Evolutionary conservation across 2,329 filamentous ascomycete genomes (phyloP).

Genomic region (Daldinia eschscholtzii): DNA sequence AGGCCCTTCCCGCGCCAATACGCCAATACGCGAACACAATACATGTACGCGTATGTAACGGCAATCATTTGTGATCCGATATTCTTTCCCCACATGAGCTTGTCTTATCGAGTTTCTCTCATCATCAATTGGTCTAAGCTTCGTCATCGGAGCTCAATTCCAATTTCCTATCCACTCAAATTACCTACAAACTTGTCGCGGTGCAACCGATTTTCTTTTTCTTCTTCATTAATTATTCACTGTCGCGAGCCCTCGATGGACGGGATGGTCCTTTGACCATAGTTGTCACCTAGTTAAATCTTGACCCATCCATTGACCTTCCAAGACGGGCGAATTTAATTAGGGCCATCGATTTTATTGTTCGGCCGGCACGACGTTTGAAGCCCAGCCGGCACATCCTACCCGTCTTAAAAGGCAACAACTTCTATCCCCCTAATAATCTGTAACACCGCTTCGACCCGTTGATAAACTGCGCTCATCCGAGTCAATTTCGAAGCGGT

Average conservation of each 20-base stretch:
- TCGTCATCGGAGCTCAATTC: slow-evolving; percentile 34
- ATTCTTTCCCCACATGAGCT: slow-evolving; percentile 35
- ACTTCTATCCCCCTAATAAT: slow-evolving; percentile 8
- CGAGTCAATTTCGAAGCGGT: slow-evolving; percentile 8
- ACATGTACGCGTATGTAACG: too few species aligned
- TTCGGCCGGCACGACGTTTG: background rate
- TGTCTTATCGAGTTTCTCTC: slow-evolving; percentile 18
- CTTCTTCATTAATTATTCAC: background rate
- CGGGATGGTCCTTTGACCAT: slow-evolving; percentile 30
- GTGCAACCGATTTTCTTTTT: slow-evolving; percentile 14
- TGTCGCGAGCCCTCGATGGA: slow-evolving; percentile 23
- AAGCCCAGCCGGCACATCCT: background rate
- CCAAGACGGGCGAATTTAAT: slow-evolving; percentile 1
- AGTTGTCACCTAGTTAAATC: slow-evolving; percentile 8
- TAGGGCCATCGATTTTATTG: background rate
- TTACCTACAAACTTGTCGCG: slow-evolving; percentile 8
- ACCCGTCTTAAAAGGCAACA: slow-evolving; percentile 6
- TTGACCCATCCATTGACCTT: slow-evolving; percentile 12
- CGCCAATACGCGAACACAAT: background rate
- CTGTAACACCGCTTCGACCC: background rate
- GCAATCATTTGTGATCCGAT: slow-evolving; percentile 1
- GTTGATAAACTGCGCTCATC: slow-evolving; percentile 4
- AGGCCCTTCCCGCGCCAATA: background rate
- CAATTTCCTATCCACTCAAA: background rate
- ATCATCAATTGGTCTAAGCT: slow-evolving; percentile 31